Conservation (phyloP, 352 stramenopile species). For the Phytophthora agathidicida region DNA sequence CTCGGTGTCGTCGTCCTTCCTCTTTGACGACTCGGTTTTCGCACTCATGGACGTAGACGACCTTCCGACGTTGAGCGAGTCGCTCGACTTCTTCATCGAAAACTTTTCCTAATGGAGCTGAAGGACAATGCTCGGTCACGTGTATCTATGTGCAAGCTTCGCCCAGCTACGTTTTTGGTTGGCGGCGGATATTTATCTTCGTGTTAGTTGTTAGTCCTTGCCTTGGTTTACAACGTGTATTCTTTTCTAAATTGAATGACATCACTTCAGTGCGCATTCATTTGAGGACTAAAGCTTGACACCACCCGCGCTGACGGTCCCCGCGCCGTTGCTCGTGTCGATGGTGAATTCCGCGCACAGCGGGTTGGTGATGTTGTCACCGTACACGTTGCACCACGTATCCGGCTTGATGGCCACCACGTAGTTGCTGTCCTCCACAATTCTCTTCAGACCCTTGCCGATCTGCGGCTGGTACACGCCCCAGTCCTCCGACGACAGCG, state of each 20-base stretch:
- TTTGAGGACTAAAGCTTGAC: slow-evolving; percentile 5
- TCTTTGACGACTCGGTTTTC: slow-evolving; percentile 22
- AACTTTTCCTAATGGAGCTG: slow-evolving; percentile 32
- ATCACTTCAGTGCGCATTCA: too few species aligned
- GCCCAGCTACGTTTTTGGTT: neutral
- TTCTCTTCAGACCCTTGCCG: slow-evolving; percentile 38
- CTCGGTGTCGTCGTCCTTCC: slow-evolving; percentile 36
- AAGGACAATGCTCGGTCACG: neutral
- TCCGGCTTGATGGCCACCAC: slow-evolving; percentile 60
- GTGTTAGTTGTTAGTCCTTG: neutral
- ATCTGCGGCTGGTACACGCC: too few species aligned
- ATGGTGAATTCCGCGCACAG: slow-evolving; percentile 48
- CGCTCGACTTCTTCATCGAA: slow-evolving; percentile 69
- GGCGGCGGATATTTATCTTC: slow-evolving; percentile 10
- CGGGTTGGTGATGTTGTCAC: slow-evolving; percentile 34
- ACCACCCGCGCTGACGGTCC: slow-evolving; percentile 11
- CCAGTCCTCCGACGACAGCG: slow-evolving; percentile 51
- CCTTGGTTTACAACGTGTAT: too few species aligned
- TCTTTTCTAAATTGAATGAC: too few species aligned
- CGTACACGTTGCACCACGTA: slow-evolving; percentile 65
- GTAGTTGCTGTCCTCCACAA: slow-evolving; percentile 68
- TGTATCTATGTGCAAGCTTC: slow-evolving; percentile 2
- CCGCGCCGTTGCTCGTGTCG: slow-evolving; percentile 15
- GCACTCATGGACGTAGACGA: slow-evolving; percentile 31
- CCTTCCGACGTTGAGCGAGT: slow-evolving; percentile 57